Conservation (phyloP, 768 basidiomycete species). For the Suillus spraguei region DNA sequence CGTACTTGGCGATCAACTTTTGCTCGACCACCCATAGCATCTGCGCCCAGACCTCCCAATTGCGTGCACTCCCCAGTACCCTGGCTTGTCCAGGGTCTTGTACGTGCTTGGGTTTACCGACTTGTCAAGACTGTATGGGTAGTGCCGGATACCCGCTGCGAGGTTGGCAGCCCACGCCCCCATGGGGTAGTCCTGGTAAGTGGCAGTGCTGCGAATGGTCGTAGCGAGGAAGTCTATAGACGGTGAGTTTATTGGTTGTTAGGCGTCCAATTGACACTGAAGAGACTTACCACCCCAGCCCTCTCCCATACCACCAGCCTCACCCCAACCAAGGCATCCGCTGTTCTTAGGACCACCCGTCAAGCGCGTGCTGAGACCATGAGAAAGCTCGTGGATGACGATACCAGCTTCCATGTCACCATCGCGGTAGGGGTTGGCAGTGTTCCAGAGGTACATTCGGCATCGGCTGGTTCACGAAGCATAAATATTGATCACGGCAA, state of each 20-base stretch:
- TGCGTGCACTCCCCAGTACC: constrained; percentile 92
- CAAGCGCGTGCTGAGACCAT: constrained; percentile 91
- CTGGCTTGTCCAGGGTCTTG: constrained; percentile 91
- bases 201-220: constrained; percentile 71
- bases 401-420: constrained; percentile 97
- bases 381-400: constrained; percentile 87
- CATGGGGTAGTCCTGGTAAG: constrained; percentile 85
- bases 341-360: constrained; percentile 95
- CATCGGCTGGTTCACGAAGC: constrained; percentile 49
- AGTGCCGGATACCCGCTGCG: constrained; percentile 81
- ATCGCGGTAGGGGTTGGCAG: constrained; percentile 86
- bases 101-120: constrained; percentile 88
- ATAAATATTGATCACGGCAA: neutral
- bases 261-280: neutral
- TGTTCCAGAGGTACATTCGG: constrained; percentile 98
- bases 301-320: constrained; percentile 97
- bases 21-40: constrained; percentile 83
- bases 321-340: constrained; percentile 94
- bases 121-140: constrained; percentile 77
- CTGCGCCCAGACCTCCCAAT: constrained; percentile 97
- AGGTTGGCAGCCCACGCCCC: constrained; percentile 93
- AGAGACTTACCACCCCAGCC: constrained; percentile 78
- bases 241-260: neutral
- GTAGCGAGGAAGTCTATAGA: constrained; percentile 80
- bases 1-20: constrained; percentile 77